Conservation (phyloP, 2,329 filamentous ascomycete genomes). For the Zymoseptoria tritici region DNA sequence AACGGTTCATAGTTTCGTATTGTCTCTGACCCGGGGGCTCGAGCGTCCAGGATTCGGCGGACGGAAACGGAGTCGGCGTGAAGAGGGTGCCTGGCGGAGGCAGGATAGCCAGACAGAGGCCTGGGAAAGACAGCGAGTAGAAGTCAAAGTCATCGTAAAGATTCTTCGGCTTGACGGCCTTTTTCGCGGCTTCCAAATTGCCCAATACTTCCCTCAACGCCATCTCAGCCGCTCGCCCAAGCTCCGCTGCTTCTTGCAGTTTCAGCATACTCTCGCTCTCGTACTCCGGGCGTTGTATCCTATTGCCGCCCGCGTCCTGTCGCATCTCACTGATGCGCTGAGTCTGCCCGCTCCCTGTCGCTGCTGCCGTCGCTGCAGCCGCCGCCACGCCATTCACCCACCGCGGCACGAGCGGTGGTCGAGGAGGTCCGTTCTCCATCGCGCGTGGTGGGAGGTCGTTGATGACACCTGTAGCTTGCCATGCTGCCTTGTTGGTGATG, state of each 20-base stretch:
- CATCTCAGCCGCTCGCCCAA: slow-evolving; percentile 73
- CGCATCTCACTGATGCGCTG: slow-evolving; percentile 25
- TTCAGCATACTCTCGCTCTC: slow-evolving; percentile 50
- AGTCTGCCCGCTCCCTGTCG: slow-evolving; percentile 20
- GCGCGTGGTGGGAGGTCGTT: slow-evolving; percentile 55
- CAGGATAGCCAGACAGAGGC: slow-evolving; percentile 73
- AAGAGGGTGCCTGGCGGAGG: slow-evolving; percentile 75
- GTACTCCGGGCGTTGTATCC: slow-evolving; percentile 40
- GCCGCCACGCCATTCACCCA: neutral
- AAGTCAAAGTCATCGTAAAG: slow-evolving; percentile 71
- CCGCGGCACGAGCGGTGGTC: neutral
- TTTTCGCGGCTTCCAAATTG: slow-evolving; percentile 78
- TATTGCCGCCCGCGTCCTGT: slow-evolving; percentile 18
- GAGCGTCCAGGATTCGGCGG: slow-evolving; percentile 73
- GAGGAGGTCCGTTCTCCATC: neutral
- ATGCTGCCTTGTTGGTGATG: slow-evolving; percentile 56
- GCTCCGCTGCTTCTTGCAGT: slow-evolving; percentile 61
- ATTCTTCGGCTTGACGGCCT: slow-evolving; percentile 28
- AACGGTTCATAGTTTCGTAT: slow-evolving; percentile 54
- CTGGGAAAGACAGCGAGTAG: slow-evolving; percentile 75
- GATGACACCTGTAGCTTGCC: slow-evolving; percentile 72
- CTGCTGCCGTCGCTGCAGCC: neutral
- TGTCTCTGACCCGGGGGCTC: slow-evolving; percentile 66
- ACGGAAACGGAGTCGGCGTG: slow-evolving; percentile 70
- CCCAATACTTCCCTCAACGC: slow-evolving; percentile 75